These are phyloP conservation scores for Alisma plantagoaquatica DNA, from an alignment of 106 monocot species.

Conservation along the genomic window DNA sequence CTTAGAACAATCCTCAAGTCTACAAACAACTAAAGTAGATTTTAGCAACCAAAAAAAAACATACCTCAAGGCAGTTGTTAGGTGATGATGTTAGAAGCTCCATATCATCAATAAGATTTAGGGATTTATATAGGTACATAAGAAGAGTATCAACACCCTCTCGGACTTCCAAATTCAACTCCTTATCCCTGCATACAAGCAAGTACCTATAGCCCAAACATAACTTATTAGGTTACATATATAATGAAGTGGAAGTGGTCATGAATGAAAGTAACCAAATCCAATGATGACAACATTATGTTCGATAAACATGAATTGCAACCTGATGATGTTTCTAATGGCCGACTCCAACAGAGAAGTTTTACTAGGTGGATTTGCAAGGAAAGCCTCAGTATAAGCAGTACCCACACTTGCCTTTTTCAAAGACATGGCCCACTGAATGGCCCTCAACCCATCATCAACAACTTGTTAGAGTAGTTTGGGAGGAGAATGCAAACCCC, in stretches of 20 bases:
- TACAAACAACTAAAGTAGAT: no score
- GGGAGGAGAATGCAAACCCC: conserved; percentile 97
- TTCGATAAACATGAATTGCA: background rate
- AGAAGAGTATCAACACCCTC: conserved; percentile 97
- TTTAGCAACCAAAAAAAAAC: conserved; percentile 7
- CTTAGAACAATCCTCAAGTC: no score
- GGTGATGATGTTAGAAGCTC: conserved; percentile 80
- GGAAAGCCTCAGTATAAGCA: conserved; percentile 59
- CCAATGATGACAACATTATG: conserved; percentile 3
- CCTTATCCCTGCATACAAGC: conserved; percentile 42
- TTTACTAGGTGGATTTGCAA: conserved; percentile 83
- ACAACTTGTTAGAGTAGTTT: conserved; percentile 87
- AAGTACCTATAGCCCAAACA: conserved; percentile 51
- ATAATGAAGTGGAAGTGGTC: no score
- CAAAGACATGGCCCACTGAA: conserved; percentile 66
- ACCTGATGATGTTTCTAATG: conserved; percentile 74
- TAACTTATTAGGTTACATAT: background rate
- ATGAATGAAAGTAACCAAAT: no score
- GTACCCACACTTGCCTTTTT: conserved; percentile 91
- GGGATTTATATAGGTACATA: conserved; percentile 94
- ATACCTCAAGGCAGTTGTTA: conserved; percentile 93
- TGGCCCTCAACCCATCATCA: conserved; percentile 63
- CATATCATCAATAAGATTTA: conserved; percentile 85
- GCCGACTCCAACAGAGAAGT: conserved; percentile 65
- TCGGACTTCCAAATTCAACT: conserved; percentile 40